Evolutionary conservation across 805 yeast genomes (phyloP).

Genomic region (Candida coleopterorum): DNA sequence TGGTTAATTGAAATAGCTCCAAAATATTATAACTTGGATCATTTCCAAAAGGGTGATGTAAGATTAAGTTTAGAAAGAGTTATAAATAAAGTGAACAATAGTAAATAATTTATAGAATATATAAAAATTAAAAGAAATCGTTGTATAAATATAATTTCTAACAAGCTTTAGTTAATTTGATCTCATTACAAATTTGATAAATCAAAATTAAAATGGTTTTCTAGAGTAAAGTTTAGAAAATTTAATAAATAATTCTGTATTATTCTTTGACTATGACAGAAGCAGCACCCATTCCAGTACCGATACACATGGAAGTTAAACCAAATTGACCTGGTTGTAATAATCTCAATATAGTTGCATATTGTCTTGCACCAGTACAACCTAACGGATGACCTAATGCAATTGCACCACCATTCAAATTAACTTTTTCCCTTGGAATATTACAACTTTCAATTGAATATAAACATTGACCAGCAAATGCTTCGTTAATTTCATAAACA

Average conservation of each 20-base stretch:
- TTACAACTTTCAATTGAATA: slow-evolving; percentile 63
- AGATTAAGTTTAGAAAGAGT: slow-evolving; percentile 64
- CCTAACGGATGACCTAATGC: slow-evolving; percentile 89
- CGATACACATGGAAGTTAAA: slow-evolving; percentile 93
- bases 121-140: too few relatives aligned
- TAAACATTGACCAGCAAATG: slow-evolving; percentile 92
- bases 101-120: background rate
- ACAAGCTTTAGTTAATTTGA: too few relatives aligned
- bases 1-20: slow-evolving; percentile 86
- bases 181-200: too few relatives aligned
- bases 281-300: slow-evolving; percentile 99
- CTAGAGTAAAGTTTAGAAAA: too few relatives aligned
- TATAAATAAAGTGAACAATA: slow-evolving; percentile 31
- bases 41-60: slow-evolving; percentile 71
- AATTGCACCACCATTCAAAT: slow-evolving; percentile 95
- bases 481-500: slow-evolving; percentile 89
- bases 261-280: slow-evolving; percentile 76
- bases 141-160: too few relatives aligned
- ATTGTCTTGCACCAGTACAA: slow-evolving; percentile 76
- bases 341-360: slow-evolving; percentile 82
- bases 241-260: background rate
- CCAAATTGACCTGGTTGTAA: slow-evolving; percentile 78
- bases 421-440: slow-evolving; percentile 58
- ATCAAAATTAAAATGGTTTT: too few relatives aligned
- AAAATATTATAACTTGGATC: slow-evolving; percentile 57